Base-by-base conservation (phyloP, 139 green algal genomes). In the Nannochloris sp. region DNA sequence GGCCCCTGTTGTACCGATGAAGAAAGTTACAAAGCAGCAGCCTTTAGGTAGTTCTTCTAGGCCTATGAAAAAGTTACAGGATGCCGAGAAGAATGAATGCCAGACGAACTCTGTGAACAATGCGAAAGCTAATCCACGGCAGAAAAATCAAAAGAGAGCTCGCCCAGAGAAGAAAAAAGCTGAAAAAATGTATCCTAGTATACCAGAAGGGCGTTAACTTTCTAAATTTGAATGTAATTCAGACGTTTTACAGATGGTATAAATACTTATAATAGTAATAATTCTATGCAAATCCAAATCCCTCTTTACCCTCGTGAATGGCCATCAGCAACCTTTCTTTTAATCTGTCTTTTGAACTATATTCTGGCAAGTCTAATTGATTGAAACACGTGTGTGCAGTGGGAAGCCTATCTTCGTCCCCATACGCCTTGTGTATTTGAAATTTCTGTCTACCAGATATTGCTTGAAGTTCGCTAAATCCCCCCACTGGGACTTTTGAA, bases 381-480 rank as follows among this genome's bases (percentile, higher is more conserved):
- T 96, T 96, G 83, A 96, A 96, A 71, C 85, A 96, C 8, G 92
- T 97, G 77, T 98, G 91, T 11, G 90, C 86, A 53, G 65, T 56
- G 25, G 90, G 90, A 67, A 97, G 79, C 9, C 88, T 81, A 30
- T 84, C 69, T 28, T 59, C 48, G 26, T 56, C 46, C 10, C 71
- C 77, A 36, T 78, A 81, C 1, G 77, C 67, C 70, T 78, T 82
- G 74, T 95, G 87, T 30, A 95, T 88, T 68, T 91, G 85, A 81
- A 98, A 98, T 48, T 84, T 85, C 77, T 98, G 93, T 8, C 89
- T 89, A 9, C 93, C 93, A 17, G 77, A 81, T 57, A 98, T 91
- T 65, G 89, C 93, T 74, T 92, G 86, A 75, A 99, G 82, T 31
- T 80, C 74, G 61, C 80, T 84, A 74, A 99, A 99, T 56, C 93